Percentiles rank a stretch among this genome's conserved stretches.
These are phyloP conservation scores for Litchi chinensis DNA, from an alignment of 345 rosid species.

Conservation along the genomic window DNA sequence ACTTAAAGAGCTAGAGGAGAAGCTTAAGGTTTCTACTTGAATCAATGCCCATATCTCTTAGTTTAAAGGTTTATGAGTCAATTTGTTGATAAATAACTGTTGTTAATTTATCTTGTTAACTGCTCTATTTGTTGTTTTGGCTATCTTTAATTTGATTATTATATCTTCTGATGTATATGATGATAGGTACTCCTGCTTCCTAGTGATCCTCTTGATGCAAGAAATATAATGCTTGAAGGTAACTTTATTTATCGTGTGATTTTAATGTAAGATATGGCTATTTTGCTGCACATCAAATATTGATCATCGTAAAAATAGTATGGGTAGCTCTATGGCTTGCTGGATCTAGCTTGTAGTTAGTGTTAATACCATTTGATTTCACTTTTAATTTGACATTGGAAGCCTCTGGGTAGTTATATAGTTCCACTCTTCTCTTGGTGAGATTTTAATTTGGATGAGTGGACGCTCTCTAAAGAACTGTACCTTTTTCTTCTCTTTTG, in stretches of 20 bases:
- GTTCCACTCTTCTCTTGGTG: constrained; percentile 1
- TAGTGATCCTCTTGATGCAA: constrained; percentile 88
- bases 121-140: not conserved
- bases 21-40: constrained; percentile 63
- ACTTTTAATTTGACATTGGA: not conserved
- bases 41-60: not conserved
- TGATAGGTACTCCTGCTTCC: constrained; percentile 80
- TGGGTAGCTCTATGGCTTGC: not conserved
- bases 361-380: constrained; percentile 1
- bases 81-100: not conserved
- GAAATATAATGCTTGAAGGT: constrained; percentile 99
- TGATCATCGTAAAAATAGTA: not conserved
- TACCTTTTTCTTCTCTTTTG: constrained; percentile 23
- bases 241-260: constrained; percentile 13
- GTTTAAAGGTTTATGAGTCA: not conserved
- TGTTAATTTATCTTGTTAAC: not conserved
- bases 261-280: not conserved
- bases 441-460: not conserved
- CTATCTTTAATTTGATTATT: not conserved
- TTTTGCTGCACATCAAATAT: not conserved
- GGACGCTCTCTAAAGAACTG: constrained; percentile 3
- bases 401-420: not conserved
- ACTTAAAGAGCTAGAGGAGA: constrained; percentile 75
- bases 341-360: not conserved
- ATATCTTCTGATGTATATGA: constrained; percentile 11